Evolutionary conservation across 306 rosid genomes (phyloP).

Genomic region (Quercus mongolica): DNA sequence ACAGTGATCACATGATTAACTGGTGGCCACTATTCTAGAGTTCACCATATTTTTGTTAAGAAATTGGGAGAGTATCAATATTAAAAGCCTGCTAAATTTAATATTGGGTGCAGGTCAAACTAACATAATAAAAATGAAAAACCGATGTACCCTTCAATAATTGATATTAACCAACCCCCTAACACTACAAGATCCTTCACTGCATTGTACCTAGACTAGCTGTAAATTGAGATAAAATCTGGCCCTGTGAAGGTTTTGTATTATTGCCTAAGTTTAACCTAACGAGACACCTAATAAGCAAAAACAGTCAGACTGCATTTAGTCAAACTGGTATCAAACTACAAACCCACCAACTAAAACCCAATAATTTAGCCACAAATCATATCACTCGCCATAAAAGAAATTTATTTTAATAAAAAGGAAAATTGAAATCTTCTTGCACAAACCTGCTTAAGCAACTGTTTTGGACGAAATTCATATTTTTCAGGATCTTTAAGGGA

Average conservation of each 20-base stretch:
- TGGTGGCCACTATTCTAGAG: background rate
- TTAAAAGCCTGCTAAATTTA: background rate
- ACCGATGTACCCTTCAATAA: background rate
- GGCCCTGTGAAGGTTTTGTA: background rate
- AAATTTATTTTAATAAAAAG: background rate
- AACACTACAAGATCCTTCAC: background rate
- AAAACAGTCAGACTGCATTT: background rate
- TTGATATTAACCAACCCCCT: background rate
- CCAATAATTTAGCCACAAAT: slow-evolving; percentile 1
- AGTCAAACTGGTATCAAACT: background rate
- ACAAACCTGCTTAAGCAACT: slow-evolving; percentile 89
- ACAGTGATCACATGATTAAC: background rate
- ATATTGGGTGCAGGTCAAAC: background rate
- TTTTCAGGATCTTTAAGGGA: slow-evolving; percentile 95
- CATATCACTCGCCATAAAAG: background rate
- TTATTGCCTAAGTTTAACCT: background rate
- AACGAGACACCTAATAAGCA: background rate
- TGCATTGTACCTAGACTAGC: background rate
- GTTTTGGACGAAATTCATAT: slow-evolving; percentile 93
- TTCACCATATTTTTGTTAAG: background rate
- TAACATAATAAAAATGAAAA: background rate
- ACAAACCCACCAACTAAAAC: slow-evolving; percentile 2
- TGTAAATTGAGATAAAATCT: background rate
- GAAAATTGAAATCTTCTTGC: slow-evolving; percentile 9
- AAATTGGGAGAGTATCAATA: background rate